Base-by-base conservation (phyloP, 1,139 yeast species). In the Suhomyces atakaporum region DNA sequence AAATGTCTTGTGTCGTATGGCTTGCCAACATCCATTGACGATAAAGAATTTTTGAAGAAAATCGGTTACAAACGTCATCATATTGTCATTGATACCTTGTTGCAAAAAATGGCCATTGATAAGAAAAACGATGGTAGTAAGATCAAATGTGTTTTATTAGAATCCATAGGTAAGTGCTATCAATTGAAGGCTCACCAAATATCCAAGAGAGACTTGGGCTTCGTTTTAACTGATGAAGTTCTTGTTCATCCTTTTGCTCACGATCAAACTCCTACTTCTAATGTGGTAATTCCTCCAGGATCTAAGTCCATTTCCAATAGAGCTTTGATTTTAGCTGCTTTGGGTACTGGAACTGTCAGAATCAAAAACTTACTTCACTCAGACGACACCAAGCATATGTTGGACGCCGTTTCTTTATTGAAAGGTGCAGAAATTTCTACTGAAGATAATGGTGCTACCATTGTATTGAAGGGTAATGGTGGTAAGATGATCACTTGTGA, bases 221-320 rank as follows among this genome's bases (percentile, higher is more conserved):
- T 89, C 45, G 81, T 92, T 6, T 66, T 92, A 42, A 84, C 97
- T n/a, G 94, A 87, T 50, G 95, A 89, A 57, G 74, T 83, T 7
- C 51, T 77, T 29, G 95, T 90, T 16, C 71, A 64, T 47, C 78
- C 83, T 32, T 79, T 81, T 51, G 62, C 61, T 14, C 36, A 53
- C 9, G 44, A 50, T 5, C 49, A 54, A 2, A 60, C 73, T 8
- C 77, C 81, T 3, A 46, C 62, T 13, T 63, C 75, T 24, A 76
- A 69, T 35, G 67, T 68, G 2, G 71, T 92, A 29, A 70, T 73
- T 18, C 98, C 98, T 18, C 99, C 99, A 8, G 99, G 99, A 1
- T 92, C 97, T 4, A 92, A 92, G 60, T 90, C 97, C 3, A 92
- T 92, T 44, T 89, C 97, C 10, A 92, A 92, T 59, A 80, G 99